Percentiles rank a stretch among this genome's conserved stretches.
Conservation (phyloP, 805 yeast species). For the Suhomyces prunicola region DNA sequence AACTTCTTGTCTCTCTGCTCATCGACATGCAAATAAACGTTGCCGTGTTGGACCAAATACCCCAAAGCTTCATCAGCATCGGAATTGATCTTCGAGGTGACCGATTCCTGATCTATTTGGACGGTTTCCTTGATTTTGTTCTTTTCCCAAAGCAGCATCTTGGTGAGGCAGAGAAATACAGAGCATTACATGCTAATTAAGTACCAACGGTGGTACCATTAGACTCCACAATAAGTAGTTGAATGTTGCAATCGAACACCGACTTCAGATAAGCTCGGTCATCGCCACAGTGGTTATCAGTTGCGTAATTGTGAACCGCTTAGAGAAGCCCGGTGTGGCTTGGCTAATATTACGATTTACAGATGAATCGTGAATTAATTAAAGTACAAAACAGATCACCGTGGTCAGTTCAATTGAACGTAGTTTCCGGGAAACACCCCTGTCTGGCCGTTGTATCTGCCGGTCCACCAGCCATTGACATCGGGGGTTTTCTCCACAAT, state of each 20-base stretch:
- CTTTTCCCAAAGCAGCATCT: not conserved
- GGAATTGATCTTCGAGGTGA: not conserved
- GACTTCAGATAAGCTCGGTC: not conserved
- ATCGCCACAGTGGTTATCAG: not conserved
- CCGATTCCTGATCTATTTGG: not conserved
- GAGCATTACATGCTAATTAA: not conserved
- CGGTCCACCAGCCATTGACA: slow-evolving; percentile 98
- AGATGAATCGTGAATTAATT: not conserved
- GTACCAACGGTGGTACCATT: not conserved
- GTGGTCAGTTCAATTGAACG: slow-evolving; percentile 61
- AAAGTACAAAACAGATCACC: not conserved
- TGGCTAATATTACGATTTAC: not conserved
- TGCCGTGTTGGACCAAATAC: not conserved
- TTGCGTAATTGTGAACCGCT: not conserved
- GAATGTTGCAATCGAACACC: not conserved
- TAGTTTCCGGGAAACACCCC: slow-evolving; percentile 98
- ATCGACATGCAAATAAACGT: slow-evolving; percentile 8
- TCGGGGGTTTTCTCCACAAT: slow-evolving; percentile 79
- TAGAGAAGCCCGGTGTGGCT: not conserved
- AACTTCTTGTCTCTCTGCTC: slow-evolving; percentile 34
- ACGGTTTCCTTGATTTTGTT: not conserved
- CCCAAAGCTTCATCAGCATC: not conserved
- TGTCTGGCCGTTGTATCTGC: slow-evolving; percentile 73
- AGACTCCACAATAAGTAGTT: not conserved
- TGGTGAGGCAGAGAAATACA: not conserved